Percentiles rank a stretch among this genome's conserved stretches.
These are phyloP conservation scores for Crepidotus sp. DNA, from an alignment of 1,284 basidiomycete species.

Conservation along the genomic window DNA sequence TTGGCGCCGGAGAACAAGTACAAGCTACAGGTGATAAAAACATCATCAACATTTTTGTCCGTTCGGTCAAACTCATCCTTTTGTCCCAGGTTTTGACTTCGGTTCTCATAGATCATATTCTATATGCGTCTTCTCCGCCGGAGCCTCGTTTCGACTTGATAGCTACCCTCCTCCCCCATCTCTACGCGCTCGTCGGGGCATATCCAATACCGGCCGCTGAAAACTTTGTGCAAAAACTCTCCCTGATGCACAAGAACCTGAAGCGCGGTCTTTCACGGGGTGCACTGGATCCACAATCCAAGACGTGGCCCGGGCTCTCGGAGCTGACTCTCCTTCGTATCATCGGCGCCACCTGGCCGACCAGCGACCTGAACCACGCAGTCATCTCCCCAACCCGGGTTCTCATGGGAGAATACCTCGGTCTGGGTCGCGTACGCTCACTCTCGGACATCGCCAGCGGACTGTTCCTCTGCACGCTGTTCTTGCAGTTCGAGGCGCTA, in stretches of 20 bases:
- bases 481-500: conserved; percentile 74
- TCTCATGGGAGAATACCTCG: conserved; percentile 88
- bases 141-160: conserved; percentile 53
- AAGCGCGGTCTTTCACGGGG: conserved; percentile 77
- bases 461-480: conserved; percentile 81
- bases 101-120: conserved; percentile 87
- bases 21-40: conserved; percentile 84
- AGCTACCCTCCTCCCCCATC: conserved; percentile 70
- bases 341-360: conserved; percentile 82
- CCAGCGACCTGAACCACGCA: conserved; percentile 88
- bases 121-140: conserved; percentile 67
- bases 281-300: conserved; percentile 51
- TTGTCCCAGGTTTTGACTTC: conserved; percentile 56
- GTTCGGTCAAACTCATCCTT: neutral
- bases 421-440: conserved; percentile 72
- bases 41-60: neutral
- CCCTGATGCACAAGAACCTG: conserved; percentile 93
- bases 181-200: conserved; percentile 70
- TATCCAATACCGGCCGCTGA: conserved; percentile 79
- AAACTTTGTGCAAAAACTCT: conserved; percentile 77
- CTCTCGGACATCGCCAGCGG: conserved; percentile 76
- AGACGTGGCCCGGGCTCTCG: conserved; percentile 82
- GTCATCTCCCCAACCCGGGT: conserved; percentile 83
- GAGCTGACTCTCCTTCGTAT: conserved; percentile 81
- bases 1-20: conserved; percentile 86